phyloP scores from a whole-genome alignment of 352 stramenopile genomes.

The Phytopythium vexans region DNA sequence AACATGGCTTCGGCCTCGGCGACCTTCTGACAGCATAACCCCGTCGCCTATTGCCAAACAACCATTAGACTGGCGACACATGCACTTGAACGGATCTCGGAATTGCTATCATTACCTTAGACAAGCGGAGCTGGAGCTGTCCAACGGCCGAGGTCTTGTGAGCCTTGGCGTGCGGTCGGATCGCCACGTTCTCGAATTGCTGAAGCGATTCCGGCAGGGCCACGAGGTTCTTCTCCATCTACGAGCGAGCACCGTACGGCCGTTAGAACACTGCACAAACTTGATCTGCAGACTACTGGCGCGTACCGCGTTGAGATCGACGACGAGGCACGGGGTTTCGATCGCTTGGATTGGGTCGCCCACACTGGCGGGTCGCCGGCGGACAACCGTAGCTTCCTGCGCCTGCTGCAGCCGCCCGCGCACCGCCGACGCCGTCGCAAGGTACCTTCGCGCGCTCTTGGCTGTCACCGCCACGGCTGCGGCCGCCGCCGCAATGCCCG shows the following conservation, averaged over 20 bases:
- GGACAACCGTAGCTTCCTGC: slow-evolving; percentile 7
- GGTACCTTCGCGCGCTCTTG: neutral
- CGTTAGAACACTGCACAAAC: neutral
- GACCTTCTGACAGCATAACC: slow-evolving; percentile 72
- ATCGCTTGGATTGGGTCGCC: slow-evolving; percentile 38
- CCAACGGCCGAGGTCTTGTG: slow-evolving; percentile 63
- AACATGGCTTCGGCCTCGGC: slow-evolving; percentile 74
- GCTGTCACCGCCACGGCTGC: slow-evolving; percentile 1
- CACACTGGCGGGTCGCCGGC: slow-evolving; percentile 16
- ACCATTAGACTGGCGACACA: neutral
- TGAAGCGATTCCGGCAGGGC: slow-evolving; percentile 33
- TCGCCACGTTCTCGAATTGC: slow-evolving; percentile 23
- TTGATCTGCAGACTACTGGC: neutral
- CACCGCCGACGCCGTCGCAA: slow-evolving; percentile 1
- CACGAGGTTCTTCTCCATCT: slow-evolving; percentile 56
- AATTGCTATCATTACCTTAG: slow-evolving; percentile 14
- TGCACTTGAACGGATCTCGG: too few species aligned
- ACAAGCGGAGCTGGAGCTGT: slow-evolving; percentile 41
- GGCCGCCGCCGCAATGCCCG: neutral
- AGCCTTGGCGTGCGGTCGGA: slow-evolving; percentile 70
- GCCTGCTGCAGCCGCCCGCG: neutral
- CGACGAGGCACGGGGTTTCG: slow-evolving; percentile 63
- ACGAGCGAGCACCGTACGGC: neutral
- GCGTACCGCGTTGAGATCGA: slow-evolving; percentile 56
- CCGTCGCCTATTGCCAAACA: slow-evolving; percentile 21